phyloP scores from a whole-genome alignment of 805 yeast genomes.

The Barnettozyma sp. region DNA sequence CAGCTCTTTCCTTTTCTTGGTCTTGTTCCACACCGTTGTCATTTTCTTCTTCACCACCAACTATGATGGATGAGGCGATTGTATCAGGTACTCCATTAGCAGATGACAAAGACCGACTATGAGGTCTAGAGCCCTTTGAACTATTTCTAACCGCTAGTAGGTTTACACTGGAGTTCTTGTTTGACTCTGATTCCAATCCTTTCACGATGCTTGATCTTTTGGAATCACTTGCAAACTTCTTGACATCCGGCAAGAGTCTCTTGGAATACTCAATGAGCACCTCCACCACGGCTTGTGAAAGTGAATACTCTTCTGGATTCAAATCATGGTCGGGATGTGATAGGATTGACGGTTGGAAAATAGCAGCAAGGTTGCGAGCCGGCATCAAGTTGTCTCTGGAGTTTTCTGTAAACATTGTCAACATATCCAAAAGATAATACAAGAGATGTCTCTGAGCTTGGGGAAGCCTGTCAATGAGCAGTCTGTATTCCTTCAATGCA shows the following conservation, averaged over 20 bases:
- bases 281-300: slow-evolving; percentile 80
- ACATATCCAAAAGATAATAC: slow-evolving; percentile 78
- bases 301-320: slow-evolving; percentile 85
- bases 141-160: slow-evolving; percentile 15
- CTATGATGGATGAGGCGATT: slow-evolving; percentile 18
- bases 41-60: no score
- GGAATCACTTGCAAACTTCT: slow-evolving; percentile 21
- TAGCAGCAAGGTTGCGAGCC: slow-evolving; percentile 86
- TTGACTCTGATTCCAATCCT: slow-evolving; percentile 8
- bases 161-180: slow-evolving; percentile 15
- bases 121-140: slow-evolving; percentile 23
- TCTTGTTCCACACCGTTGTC: slow-evolving; percentile 1
- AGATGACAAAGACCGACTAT: slow-evolving; percentile 38
- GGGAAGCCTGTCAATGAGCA: slow-evolving; percentile 63
- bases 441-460: slow-evolving; percentile 73
- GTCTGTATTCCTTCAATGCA: slow-evolving; percentile 66
- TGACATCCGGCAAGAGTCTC: slow-evolving; percentile 56
- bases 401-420: slow-evolving; percentile 78
- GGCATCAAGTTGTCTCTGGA: slow-evolving; percentile 83
- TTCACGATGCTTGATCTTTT: slow-evolving; percentile 7
- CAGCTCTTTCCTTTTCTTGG: neutral
- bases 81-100: slow-evolving; percentile 37
- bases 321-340: slow-evolving; percentile 91
- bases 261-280: slow-evolving; percentile 83
- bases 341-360: slow-evolving; percentile 93